phyloP scores from a whole-genome alignment of 1,139 yeast genomes.

The Yamadazyma membranifaciens region DNA sequence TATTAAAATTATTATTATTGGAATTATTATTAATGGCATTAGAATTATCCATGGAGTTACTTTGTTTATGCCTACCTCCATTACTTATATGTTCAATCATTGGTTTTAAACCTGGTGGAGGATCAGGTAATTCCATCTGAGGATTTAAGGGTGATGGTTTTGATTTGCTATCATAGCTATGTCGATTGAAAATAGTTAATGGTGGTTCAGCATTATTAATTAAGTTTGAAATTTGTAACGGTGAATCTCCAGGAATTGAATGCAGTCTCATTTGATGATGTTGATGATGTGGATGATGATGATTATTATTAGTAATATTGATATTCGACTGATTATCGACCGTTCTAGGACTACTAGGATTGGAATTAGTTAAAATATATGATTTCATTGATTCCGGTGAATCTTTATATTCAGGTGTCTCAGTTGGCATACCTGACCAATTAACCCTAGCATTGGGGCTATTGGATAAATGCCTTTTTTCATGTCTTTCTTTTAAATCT shows the following conservation, averaged over 20 bases:
- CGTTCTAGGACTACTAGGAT: neutral
- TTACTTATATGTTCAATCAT: conserved; percentile 2
- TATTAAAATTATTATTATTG: neutral
- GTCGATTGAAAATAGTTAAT: conserved; percentile 3
- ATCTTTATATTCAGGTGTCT: conserved; percentile 5
- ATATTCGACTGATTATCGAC: neutral
- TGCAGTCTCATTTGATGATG: neutral
- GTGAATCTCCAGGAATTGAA: conserved; percentile 12
- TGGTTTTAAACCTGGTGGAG: conserved; percentile 2
- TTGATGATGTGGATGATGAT: too few species aligned
- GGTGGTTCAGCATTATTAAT: conserved; percentile 15
- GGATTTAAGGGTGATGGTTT: neutral
- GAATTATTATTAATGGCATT: neutral
- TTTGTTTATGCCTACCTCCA: neutral
- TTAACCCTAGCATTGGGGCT: conserved; percentile 12
- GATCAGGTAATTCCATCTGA: neutral
- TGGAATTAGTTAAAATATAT: neutral
- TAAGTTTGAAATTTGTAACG: conserved; percentile 21
- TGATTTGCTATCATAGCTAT: neutral
- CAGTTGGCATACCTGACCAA: conserved; percentile 14
- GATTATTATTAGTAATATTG: too few species aligned
- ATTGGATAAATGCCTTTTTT: conserved; percentile 27
- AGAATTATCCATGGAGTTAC: neutral
- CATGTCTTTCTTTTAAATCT: conserved; percentile 41
- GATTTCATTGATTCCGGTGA: conserved; percentile 6